phyloP scores from a whole-genome alignment of 1,284 basidiomycete genomes.

The Schizopora paradoxa region DNA sequence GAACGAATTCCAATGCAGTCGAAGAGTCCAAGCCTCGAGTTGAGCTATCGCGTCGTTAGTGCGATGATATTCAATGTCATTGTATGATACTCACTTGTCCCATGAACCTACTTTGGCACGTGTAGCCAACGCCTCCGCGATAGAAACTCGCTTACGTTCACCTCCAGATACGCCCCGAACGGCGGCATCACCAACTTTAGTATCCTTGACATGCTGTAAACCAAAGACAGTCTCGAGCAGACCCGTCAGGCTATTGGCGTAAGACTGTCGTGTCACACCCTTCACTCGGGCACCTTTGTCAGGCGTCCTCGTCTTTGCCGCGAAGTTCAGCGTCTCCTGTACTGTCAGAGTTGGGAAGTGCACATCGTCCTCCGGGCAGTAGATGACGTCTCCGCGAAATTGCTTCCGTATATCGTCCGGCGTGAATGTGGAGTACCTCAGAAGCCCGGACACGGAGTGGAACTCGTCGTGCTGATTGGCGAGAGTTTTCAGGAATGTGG shows the following conservation, averaged over 20 bases:
- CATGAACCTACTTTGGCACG: constrained; percentile 43
- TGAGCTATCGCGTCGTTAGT: constrained; percentile 18
- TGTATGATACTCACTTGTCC: constrained; percentile 42
- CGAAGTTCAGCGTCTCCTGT: constrained; percentile 23
- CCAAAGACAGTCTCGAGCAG: constrained; percentile 38
- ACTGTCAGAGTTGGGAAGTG: constrained; percentile 34
- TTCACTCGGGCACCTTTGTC: constrained; percentile 20
- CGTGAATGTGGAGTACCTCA: constrained; percentile 30
- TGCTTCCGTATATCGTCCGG: constrained; percentile 17
- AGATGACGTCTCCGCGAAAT: constrained; percentile 17
- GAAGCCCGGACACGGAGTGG: constrained; percentile 27
- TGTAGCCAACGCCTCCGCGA: constrained; percentile 45
- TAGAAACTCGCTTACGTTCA: constrained; percentile 69
- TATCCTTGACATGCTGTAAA: constrained; percentile 34
- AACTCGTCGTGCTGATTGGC: constrained; percentile 32
- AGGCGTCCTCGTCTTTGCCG: constrained; percentile 21
- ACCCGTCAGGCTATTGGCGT: constrained; percentile 26
- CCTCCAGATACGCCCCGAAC: constrained; percentile 79
- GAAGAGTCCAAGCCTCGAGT: constrained; percentile 42
- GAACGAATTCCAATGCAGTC: constrained; percentile 60
- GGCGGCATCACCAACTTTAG: constrained; percentile 66
- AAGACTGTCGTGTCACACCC: constrained; percentile 27
- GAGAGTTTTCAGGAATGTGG: constrained; percentile 34
- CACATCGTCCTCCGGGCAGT: constrained; percentile 25
- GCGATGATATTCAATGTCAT: background rate